phyloP scores from a whole-genome alignment of 169 alveolate genomes.

The Miamiensis avidus region DNA sequence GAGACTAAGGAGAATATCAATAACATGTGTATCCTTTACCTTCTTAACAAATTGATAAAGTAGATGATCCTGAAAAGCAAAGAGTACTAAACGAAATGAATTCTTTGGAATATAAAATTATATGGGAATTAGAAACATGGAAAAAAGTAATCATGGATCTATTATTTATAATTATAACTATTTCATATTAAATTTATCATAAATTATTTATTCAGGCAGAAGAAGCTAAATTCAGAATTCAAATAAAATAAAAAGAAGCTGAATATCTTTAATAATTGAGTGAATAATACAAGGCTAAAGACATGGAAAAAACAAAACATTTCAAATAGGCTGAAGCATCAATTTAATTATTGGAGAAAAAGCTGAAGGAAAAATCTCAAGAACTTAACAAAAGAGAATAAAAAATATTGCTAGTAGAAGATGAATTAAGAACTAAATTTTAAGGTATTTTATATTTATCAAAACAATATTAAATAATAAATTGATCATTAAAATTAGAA shows the following conservation, averaged over 20 bases:
- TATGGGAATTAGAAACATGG: slow-evolving; percentile 55
- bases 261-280: slow-evolving; percentile 28
- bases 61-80: slow-evolving; percentile 36
- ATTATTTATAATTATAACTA: no score
- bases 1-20: background rate
- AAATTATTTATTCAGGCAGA: slow-evolving; percentile 7
- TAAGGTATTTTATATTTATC: slow-evolving; percentile 23
- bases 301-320: slow-evolving; percentile 30
- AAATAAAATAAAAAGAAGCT: slow-evolving; percentile 35
- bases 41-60: background rate
- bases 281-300: slow-evolving; percentile 33
- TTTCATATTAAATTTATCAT: no score
- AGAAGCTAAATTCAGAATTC: slow-evolving; percentile 41
- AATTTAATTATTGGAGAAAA: slow-evolving; percentile 21
- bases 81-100: slow-evolving; percentile 28
- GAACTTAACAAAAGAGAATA: slow-evolving; percentile 39
- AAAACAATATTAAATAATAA: no score
- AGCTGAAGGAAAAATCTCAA: slow-evolving; percentile 30
- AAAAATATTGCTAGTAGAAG: slow-evolving; percentile 32
- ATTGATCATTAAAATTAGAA: no score
- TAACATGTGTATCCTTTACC: slow-evolving; percentile 24
- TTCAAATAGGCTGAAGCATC: slow-evolving; percentile 30
- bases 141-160: slow-evolving; percentile 2
- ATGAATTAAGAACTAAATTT: slow-evolving; percentile 35
- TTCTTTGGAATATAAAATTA: slow-evolving; percentile 41